Base-by-base conservation (phyloP, 176 grass and related monocot genomes). In the Areca catechu region DNA sequence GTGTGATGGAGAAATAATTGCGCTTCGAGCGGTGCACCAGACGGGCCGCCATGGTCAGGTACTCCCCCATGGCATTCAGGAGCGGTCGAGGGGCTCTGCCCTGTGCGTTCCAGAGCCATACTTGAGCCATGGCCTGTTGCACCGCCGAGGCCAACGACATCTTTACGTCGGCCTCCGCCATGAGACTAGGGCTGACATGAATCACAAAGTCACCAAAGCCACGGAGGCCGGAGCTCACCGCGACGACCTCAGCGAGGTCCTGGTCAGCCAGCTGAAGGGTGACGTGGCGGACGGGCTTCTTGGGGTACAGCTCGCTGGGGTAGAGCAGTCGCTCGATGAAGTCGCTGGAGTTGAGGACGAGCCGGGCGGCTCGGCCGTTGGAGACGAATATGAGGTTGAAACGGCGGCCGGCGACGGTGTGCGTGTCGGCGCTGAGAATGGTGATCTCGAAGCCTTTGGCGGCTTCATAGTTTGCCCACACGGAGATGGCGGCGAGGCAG, bases 261-360 rank as follows among this genome's bases (percentile, higher is more conserved):
- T 6, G 7, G 1, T 53, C 73, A 37, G 54, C 66, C 63, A 95
- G 22, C 28, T 23, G 28, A 57, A 95, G 67, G 34, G 76, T 89
- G 48, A 95, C 82, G 18, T 71, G 79, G 2, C 57, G 18, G 37
- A 95, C 79, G 0, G 5, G 69, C 60, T 82, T 73, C 25, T 20
- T 47, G n/a, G 63, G 14, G 15, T 66, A 79, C 55, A 63, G 19
- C 29, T 59, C 67, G 23, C 15, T 5, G 37, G 57, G 63, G 57
- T 57, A 73, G 49, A 80, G 70, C 20, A 57, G 10, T 15, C 24
- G 57, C 50, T 69, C 49, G 21, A 74, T 51, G 55, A 54, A 60
- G 17, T 49, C 12, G 70, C 70, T 68, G 21, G 56, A 50, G 25
- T 62, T 22, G 55, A 69, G 70, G 28, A 54, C 49, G 56, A 74